Conservation (phyloP, 345 rosid genomes). For the Brassica nigra region DNA sequence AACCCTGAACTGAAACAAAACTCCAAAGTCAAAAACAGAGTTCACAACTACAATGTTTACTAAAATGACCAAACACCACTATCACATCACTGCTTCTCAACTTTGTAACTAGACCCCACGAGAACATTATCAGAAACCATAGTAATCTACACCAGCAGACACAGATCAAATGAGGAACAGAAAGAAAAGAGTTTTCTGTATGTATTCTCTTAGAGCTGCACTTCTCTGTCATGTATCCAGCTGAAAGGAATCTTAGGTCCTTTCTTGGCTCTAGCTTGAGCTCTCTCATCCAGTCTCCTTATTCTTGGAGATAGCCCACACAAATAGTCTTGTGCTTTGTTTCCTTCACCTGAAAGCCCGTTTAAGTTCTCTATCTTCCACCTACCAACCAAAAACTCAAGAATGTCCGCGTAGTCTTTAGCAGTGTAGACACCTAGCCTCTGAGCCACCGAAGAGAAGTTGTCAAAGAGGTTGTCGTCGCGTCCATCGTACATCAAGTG, state of each 20-base stretch:
- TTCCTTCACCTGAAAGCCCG: conserved; percentile 78
- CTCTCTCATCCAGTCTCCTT: conserved; percentile 82
- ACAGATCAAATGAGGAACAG: neutral
- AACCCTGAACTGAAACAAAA: conserved; percentile 14
- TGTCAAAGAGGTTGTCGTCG: conserved; percentile 66
- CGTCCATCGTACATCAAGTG: no score
- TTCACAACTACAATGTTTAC: conserved; percentile 14
- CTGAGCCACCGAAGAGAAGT: conserved; percentile 83
- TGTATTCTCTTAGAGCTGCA: conserved; percentile 51
- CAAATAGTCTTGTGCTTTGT: conserved; percentile 79
- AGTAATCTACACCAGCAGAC: conserved; percentile 47
- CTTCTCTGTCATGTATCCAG: conserved; percentile 74
- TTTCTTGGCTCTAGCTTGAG: conserved; percentile 69
- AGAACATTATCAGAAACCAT: conserved; percentile 45
- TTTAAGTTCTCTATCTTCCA: conserved; percentile 67
- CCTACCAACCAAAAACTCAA: conserved; percentile 79
- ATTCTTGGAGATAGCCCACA: conserved; percentile 72
- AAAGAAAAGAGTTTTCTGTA: no score
- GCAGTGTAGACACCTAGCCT: conserved; percentile 87
- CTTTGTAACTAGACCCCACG: conserved; percentile 40
- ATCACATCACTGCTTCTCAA: conserved; percentile 41
- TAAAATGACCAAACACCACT: conserved; percentile 18
- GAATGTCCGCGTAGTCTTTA: conserved; percentile 83
- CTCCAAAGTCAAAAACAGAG: conserved; percentile 24
- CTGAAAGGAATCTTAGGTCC: conserved; percentile 64